phyloP scores from a whole-genome alignment of 345 rosid genomes.

The Lumnitzera racemosa region DNA sequence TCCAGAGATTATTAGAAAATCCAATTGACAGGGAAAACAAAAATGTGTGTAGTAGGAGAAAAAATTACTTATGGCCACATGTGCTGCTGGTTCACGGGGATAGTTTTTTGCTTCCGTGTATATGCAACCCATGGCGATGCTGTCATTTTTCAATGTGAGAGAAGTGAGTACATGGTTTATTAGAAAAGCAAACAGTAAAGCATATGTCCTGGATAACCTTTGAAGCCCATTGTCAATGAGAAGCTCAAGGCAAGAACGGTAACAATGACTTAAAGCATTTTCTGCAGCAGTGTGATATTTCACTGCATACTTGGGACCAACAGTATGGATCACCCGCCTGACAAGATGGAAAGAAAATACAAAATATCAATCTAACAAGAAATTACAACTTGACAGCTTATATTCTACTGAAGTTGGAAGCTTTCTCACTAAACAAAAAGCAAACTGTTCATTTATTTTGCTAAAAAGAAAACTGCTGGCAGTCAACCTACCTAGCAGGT shows the following conservation, averaged over 20 bases:
- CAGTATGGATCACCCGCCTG: slow-evolving; percentile 91
- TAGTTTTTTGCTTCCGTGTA: slow-evolving; percentile 91
- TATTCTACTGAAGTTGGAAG: neutral
- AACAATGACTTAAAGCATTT: slow-evolving; percentile 97
- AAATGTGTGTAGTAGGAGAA: slow-evolving; percentile 1
- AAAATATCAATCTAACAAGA: neutral
- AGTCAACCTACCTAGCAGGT: slow-evolving; percentile 71
- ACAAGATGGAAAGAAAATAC: slow-evolving; percentile 10
- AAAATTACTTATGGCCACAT: slow-evolving; percentile 93
- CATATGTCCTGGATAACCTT: slow-evolving; percentile 37
- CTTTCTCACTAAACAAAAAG: too few species aligned
- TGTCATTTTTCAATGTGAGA: slow-evolving; percentile 26
- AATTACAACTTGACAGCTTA: neutral
- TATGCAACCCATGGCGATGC: slow-evolving; percentile 97
- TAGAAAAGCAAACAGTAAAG: slow-evolving; percentile 6
- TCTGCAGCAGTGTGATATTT: slow-evolving; percentile 99
- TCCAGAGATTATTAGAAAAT: too few species aligned
- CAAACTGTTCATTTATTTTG: too few species aligned
- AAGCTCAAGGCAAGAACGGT: slow-evolving; percentile 91
- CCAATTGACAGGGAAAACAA: neutral
- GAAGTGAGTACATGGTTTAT: slow-evolving; percentile 21
- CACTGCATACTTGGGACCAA: slow-evolving; percentile 97
- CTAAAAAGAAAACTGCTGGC: too few species aligned
- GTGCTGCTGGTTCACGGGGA: slow-evolving; percentile 99
- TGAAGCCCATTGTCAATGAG: slow-evolving; percentile 82